Evolutionary conservation across 495 filamentous ascomycete genomes (phyloP), one percentile per base, ranked within the genome.

Genomic region (Penicillium argentinense): DNA sequence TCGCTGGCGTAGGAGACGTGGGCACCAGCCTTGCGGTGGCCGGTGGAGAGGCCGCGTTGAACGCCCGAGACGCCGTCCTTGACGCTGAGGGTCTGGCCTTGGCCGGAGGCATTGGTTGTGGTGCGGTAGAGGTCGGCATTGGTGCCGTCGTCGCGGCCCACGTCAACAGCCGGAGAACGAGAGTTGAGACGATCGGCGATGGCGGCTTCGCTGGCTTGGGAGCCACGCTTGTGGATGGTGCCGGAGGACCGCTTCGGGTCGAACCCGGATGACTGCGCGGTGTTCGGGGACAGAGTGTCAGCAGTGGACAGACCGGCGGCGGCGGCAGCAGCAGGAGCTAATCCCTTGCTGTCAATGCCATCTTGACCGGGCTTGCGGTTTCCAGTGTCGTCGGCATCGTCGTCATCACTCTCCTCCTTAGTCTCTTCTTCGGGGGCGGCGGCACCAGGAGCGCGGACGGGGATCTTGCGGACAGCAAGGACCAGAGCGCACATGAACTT

Each of bases 401-500:
- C 42, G 22, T 79, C 81, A 34, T 82, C 78, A 3, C 80, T 74
- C 28, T 82, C 77, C 4, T 72, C 60, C 17, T 75, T 70, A 6
- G 87, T 85, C 22, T 81, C 75, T 2, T 76, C 72, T 42, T 91
- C 83, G 3, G 80, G 82, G 47, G 74, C 75, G 32, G 84, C 87
- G 26, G 80, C 87, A 21, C 88, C 91, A 48, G 92, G 91, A 18
- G 68, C 82, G 55, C 91, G 84, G 59, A 98, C 95, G 4, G 89
- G 90, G 12, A 98, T 79, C 65, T 83, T 86, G 66, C 88, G 86
- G 26, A 97, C 74, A 7, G 93, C 91, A 8, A 90, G 70, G 5
- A 95, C 84, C 29, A 98, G 76, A 3, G 93, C 93, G 58, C 91
- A 96, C 83, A 97, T 93, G 72, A 98, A 96, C 66, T 95, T 97